These are phyloP conservation scores for Cerioporus squamosus DNA, from an alignment of 1,284 basidiomycete species.

Conservation along the genomic window DNA sequence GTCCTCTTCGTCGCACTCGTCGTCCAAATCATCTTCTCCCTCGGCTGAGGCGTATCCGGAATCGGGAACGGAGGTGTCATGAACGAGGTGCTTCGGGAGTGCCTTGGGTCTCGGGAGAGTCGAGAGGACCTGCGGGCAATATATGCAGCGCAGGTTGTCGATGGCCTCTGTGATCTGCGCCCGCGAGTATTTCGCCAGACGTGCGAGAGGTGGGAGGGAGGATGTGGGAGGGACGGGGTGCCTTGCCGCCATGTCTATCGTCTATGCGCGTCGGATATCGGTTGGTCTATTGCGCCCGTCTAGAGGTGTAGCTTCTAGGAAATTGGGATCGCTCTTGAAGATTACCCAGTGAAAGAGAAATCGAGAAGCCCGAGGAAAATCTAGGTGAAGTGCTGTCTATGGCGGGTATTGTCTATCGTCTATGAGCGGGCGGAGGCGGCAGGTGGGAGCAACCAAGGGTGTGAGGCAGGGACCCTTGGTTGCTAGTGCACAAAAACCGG, in stretches of 20 bases:
- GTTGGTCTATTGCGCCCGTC: no score
- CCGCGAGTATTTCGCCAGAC: constrained; percentile 39
- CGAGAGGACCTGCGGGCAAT: constrained; percentile 38
- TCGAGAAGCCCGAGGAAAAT: constrained; percentile 1
- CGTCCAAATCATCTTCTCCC: constrained; percentile 48
- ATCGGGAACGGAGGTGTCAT: constrained; percentile 51
- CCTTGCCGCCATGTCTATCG: constrained; percentile 16
- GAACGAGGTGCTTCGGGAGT: constrained; percentile 36
- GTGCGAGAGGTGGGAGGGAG: constrained; percentile 52
- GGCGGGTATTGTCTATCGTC: constrained; percentile 36
- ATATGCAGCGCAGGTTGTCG: constrained; percentile 46
- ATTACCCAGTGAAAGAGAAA: neutral
- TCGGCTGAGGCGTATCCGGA: constrained; percentile 70
- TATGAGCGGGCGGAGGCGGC: constrained; percentile 20
- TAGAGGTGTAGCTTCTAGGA: no score
- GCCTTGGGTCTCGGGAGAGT: constrained; percentile 11
- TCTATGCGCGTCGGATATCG: neutral
- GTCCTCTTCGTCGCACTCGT: constrained; percentile 34
- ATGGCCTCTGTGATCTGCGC: constrained; percentile 41
- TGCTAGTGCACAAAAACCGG: constrained; percentile 40
- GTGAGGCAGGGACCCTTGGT: constrained; percentile 28
- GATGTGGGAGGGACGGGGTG: constrained; percentile 41
- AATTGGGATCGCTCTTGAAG: no score
- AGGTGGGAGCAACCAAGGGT: constrained; percentile 31
- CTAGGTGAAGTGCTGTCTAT: constrained; percentile 18